phyloP scores from a whole-genome alignment of 2,329 filamentous ascomycete genomes.

The Cytospora mali region DNA sequence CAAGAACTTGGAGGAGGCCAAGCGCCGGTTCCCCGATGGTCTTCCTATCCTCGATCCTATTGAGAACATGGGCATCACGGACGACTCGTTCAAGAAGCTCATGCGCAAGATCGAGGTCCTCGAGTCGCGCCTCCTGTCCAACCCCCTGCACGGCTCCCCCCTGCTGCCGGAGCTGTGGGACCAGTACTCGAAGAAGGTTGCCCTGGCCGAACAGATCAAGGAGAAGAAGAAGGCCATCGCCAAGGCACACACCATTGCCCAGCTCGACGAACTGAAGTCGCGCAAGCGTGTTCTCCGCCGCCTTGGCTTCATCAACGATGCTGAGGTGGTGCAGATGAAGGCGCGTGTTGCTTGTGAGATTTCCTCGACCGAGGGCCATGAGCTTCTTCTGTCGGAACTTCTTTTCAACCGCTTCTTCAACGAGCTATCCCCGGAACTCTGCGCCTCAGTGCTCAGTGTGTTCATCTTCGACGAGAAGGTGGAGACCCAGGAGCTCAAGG shows the following conservation, averaged over 20 bases:
- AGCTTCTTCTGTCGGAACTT: slow-evolving; percentile 88
- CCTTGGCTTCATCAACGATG: slow-evolving; percentile 92
- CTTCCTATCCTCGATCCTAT: slow-evolving; percentile 88
- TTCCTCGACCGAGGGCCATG: slow-evolving; percentile 86
- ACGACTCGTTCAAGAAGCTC: slow-evolving; percentile 91
- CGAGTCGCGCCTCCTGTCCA: slow-evolving; percentile 84
- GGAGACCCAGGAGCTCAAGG: slow-evolving; percentile 74
- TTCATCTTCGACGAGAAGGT: slow-evolving; percentile 99
- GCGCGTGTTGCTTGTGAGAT: slow-evolving; percentile 98
- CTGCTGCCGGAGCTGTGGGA: slow-evolving; percentile 82
- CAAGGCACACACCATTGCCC: slow-evolving; percentile 83
- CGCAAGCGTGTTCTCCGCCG: slow-evolving; percentile 93
- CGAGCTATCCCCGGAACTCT: slow-evolving; percentile 84
- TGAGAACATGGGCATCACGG: slow-evolving; percentile 92
- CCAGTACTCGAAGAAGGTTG: slow-evolving; percentile 81
- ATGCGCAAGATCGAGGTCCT: slow-evolving; percentile 95
- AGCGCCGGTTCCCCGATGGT: slow-evolving; percentile 88
- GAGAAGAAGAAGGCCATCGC: slow-evolving; percentile 83
- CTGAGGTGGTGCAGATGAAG: slow-evolving; percentile 94
- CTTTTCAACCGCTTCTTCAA: slow-evolving; percentile 99
- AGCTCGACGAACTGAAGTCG: slow-evolving; percentile 94
- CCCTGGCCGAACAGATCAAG: slow-evolving; percentile 78
- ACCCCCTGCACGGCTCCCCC: slow-evolving; percentile 89
- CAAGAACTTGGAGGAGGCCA: slow-evolving; percentile 75
- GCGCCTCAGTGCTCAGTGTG: slow-evolving; percentile 82